Evolutionary conservation across 1,139 yeast genomes (phyloP), one percentile per base, ranked within the genome.

Genomic region (Yamadazyma taylorii): DNA sequence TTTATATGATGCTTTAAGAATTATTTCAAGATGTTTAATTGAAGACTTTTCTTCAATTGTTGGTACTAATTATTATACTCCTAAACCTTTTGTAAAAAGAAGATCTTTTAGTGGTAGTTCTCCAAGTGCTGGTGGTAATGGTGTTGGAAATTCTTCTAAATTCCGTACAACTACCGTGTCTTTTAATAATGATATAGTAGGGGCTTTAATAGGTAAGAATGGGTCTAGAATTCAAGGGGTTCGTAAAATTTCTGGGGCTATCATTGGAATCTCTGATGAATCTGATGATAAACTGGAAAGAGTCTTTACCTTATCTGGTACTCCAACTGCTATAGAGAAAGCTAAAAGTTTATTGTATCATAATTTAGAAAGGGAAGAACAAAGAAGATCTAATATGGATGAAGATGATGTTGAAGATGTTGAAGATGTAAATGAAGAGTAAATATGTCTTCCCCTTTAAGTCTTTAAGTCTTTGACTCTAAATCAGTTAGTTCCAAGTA

Each of bases 141-240:
- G n/a, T n/a, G 29, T 5, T 12, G 11, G 9, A 19, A 29, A n/a
- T n/a, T n/a, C n/a, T 29, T 17, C 24, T 19, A 29, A 29, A 19
- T 32, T 47, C 27, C 39, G 47, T 13, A 51, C 66, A n/a, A 50
- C 58, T 17, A 42, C 61, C 2, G 68, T 82, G 24, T 65, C 77
- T 15, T 84, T 88, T 57, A 88, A 95, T 28, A 82, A 85, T 49
- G 89, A 82, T 42, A 81, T 83, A 68, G 96, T 89, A 35, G 97
- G 97, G 33, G 94, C 96, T 35, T 73, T 89, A 41, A 87, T 89
- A 53, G 97, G 97, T 48, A 84, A 84, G 52, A 82, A 83, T 48
- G 96, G 96, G 32, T 69, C 86, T 32, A 77, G 95, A 63, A 87
- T 89, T 51, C 94, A 86, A 58, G 95, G 90, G 39, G 85, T 89